Evolutionary conservation across 805 yeast genomes (phyloP).

Genomic region (Lachancea cidri): DNA sequence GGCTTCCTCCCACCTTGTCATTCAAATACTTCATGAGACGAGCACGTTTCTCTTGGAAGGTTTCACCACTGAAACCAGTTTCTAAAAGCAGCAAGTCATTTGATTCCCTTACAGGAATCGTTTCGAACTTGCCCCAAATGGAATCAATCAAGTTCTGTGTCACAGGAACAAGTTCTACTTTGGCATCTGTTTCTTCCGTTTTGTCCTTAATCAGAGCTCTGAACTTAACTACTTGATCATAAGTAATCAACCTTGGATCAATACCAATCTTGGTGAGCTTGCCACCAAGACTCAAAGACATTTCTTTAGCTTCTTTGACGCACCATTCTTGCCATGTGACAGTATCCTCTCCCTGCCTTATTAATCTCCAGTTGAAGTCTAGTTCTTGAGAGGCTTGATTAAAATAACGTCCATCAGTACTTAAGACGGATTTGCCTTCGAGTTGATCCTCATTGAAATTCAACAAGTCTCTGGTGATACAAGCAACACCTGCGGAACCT

Average conservation of each 20-base stretch:
- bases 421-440: conserved; percentile 66
- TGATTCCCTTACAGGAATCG: conserved; percentile 51
- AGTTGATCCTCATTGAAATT: conserved; percentile 37
- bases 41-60: conserved; percentile 50
- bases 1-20: conserved; percentile 25
- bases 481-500: conserved; percentile 90
- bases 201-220: conserved; percentile 27
- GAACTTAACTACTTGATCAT: conserved; percentile 33
- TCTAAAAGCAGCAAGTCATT: conserved; percentile 48
- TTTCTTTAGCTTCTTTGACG: conserved; percentile 46
- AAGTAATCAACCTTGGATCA: conserved; percentile 71
- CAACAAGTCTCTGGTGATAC: conserved; percentile 53
- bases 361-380: conserved; percentile 69
- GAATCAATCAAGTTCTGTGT: conserved; percentile 64
- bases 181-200: conserved; percentile 25
- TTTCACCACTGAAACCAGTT: conserved; percentile 59
- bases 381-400: conserved; percentile 83
- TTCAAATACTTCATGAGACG: conserved; percentile 39
- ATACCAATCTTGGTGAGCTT: conserved; percentile 60
- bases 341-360: conserved; percentile 76
- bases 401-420: conserved; percentile 95
- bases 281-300: conserved; percentile 37
- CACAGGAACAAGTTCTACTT: conserved; percentile 46
- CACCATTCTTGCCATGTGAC: conserved; percentile 82
- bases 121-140: conserved; percentile 69